These are phyloP conservation scores for Dothistroma septosporum DNA, from an alignment of 2,329 filamentous ascomycete species.

Conservation along the genomic window DNA sequence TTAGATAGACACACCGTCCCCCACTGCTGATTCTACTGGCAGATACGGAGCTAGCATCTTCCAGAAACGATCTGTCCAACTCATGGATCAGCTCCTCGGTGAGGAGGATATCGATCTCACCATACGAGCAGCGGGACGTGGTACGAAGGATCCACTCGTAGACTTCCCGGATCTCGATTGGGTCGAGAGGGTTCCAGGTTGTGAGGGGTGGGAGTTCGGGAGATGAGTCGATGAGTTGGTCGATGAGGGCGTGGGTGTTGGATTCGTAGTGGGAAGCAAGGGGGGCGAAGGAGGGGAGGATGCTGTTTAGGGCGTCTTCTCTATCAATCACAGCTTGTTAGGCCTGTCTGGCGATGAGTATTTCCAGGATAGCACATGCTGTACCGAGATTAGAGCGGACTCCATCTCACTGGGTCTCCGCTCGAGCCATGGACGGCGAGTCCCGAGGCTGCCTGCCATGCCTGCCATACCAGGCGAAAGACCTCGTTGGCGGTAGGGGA, in stretches of 20 bases:
- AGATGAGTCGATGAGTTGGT: conserved; percentile 7
- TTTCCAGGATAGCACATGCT: too few relatives aligned
- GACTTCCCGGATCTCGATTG: conserved; percentile 8
- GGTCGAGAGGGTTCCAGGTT: conserved; percentile 9
- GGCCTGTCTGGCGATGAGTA: too few relatives aligned
- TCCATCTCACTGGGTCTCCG: conserved; percentile 4
- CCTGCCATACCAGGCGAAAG: background rate
- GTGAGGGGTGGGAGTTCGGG: conserved; percentile 10
- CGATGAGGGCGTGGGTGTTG: conserved; percentile 6
- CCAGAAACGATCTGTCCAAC: background rate
- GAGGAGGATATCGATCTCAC: conserved; percentile 7
- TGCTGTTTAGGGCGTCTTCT: conserved; percentile 5
- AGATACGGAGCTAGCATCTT: background rate
- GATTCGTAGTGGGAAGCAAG: background rate
- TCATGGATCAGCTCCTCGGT: conserved; percentile 3
- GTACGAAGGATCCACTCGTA: conserved; percentile 9
- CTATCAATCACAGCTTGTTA: too few relatives aligned
- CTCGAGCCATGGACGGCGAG: conserved; percentile 1
- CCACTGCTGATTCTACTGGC: background rate
- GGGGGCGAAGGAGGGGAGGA: conserved; percentile 7
- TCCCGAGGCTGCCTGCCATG: background rate
- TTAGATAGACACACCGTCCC: conserved; percentile 1
- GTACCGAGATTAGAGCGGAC: background rate
- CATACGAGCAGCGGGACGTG: conserved; percentile 5
- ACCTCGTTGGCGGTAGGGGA: background rate